Base-by-base conservation (phyloP, 1,139 yeast genomes). In the Meyerozyma carpophila region DNA sequence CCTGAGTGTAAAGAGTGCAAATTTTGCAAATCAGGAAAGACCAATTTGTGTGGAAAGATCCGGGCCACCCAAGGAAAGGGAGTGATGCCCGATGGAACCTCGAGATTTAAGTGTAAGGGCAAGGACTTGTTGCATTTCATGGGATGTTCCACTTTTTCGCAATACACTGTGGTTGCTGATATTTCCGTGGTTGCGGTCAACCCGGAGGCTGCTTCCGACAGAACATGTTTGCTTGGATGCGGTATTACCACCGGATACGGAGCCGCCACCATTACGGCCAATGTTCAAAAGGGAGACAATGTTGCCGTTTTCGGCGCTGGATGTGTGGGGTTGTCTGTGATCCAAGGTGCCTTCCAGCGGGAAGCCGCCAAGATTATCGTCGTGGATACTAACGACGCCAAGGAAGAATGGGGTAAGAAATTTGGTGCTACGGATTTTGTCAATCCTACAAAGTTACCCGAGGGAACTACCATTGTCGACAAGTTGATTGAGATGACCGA, bases 221-320 rank as follows among this genome's bases (percentile, higher is more conserved):
- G 84, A 62, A 86, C 94, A 40, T 91, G 98, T 74, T 72, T 93
- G 65, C 79, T 94, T 56, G 98, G 98, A 40, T 93, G 98, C 66
- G 98, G 98, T 73, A 89, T 93, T 61, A 93, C 98, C 49, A 93
- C 98, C 43, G 98, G 98, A 51, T 89, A 87, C 64, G 98, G 98
- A 66, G 96, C 98, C 43, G 98, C 97, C 44, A 79, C 88, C 55
- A 86, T 88, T 70, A 88, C 96, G 44, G 98, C 98, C 51, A 78
- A 91, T 57, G 94, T 93, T 47, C 84, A 86, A 65, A 77, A 81
- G 63, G 97, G 97, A 55, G 97, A 93, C 63, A 89, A 86, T 50
- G 90, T 93, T 47, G 98, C 97, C 40, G 88, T 93, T 41, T 93
- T 94, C 59, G 98, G 98, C 64, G 95, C 95, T 50, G 98, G 98